Percentiles rank a stretch among this genome's conserved stretches.
Evolutionary conservation across 2,329 filamentous ascomycete genomes (phyloP).

Genomic region (Penicillium palitans): DNA sequence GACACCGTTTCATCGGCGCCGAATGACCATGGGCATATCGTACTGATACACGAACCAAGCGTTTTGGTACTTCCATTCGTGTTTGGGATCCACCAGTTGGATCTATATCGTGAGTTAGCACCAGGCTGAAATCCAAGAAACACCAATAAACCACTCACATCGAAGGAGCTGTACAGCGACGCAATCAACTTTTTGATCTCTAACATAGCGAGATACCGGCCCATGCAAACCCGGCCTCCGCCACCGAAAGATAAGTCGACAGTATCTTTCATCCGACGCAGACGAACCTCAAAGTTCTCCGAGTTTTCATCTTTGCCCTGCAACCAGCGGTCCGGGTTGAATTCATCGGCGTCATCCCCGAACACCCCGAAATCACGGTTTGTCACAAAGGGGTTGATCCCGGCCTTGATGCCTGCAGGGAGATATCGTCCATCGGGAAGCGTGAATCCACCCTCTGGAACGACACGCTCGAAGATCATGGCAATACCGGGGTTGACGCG

Average conservation of each 20-base stretch:
- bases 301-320: conserved; percentile 35
- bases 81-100: conserved; percentile 52
- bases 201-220: conserved; percentile 55
- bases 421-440: conserved; percentile 36
- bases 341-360: conserved; percentile 48
- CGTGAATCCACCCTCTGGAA: conserved; percentile 39
- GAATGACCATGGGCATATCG: conserved; percentile 51
- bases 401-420: conserved; percentile 37
- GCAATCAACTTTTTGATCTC: conserved; percentile 63
- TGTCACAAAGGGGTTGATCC: conserved; percentile 39
- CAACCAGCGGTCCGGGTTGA: conserved; percentile 54
- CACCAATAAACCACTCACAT: conserved; percentile 13
- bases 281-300: conserved; percentile 36
- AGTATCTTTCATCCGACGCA: conserved; percentile 40
- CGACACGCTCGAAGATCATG: conserved; percentile 53
- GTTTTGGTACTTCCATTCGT: conserved; percentile 54
- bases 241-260: conserved; percentile 52
- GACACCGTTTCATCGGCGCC: conserved; percentile 6
- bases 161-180: conserved; percentile 40
- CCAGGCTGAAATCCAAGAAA: neutral
- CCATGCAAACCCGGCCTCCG: conserved; percentile 57
- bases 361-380: conserved; percentile 46
- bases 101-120: conserved; percentile 48
- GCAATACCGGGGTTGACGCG: conserved; percentile 53
- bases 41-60: conserved; percentile 63